Percentiles rank a stretch among this genome's conserved stretches.
phyloP scores from a whole-genome alignment of 2,329 filamentous ascomycete genomes.

The Diaporthe sp. region DNA sequence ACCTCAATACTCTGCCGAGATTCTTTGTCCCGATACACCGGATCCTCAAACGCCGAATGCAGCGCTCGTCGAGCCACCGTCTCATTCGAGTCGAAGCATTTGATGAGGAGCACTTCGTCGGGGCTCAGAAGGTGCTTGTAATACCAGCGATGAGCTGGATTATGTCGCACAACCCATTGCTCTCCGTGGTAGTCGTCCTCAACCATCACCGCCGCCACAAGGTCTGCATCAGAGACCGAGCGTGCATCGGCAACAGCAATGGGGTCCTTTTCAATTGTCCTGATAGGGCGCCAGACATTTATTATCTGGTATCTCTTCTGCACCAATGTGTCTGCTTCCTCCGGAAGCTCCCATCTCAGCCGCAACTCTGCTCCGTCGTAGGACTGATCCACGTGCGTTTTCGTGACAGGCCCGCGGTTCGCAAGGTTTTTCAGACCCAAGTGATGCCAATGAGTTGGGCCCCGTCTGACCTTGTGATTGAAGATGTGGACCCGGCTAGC shows the following conservation, averaged over 20 bases:
- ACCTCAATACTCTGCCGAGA: constrained; percentile 41
- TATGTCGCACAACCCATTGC: constrained; percentile 28
- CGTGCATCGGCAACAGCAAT: constrained; percentile 56
- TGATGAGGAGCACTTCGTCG: constrained; percentile 70
- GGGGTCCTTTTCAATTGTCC: constrained; percentile 59
- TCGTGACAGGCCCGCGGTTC: constrained; percentile 66
- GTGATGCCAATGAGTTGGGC: constrained; percentile 72
- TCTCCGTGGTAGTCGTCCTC: constrained; percentile 46
- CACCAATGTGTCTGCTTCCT: constrained; percentile 44
- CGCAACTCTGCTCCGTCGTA: constrained; percentile 45
- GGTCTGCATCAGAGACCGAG: constrained; percentile 55
- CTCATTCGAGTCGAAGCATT: constrained; percentile 68
- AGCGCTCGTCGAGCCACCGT: constrained; percentile 47
- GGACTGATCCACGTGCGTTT: constrained; percentile 62
- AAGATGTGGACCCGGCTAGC: constrained; percentile 32
- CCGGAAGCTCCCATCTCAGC: constrained; percentile 42
- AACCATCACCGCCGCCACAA: constrained; percentile 54
- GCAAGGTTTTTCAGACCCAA: constrained; percentile 72
- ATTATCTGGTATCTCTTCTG: constrained; percentile 57
- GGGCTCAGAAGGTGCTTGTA: constrained; percentile 65
- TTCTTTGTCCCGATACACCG: constrained; percentile 53
- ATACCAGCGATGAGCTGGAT: constrained; percentile 57
- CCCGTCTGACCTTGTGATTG: constrained; percentile 66
- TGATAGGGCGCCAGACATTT: constrained; percentile 63
- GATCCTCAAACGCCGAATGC: constrained; percentile 46